A percentile compares a stretch with the other conserved stretches of the same genome.
Evolutionary conservation across 23 red algal species (phyloP).

Genomic region (Cyanidium caldarium): DNA sequence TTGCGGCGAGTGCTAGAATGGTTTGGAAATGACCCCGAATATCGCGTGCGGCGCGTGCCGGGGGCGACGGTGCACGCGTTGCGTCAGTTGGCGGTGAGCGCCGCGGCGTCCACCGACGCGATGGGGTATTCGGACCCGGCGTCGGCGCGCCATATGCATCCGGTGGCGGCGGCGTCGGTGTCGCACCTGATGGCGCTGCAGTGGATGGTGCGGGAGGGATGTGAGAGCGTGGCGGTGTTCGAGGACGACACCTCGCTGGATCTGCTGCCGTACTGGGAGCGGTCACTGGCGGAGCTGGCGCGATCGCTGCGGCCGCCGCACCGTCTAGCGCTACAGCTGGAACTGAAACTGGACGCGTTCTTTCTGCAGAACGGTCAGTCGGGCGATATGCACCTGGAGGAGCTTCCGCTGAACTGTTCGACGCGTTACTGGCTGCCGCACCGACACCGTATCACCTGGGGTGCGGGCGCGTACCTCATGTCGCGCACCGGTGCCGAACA

Average conservation of each 20-base stretch:
- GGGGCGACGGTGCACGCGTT: background rate
- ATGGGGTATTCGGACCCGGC: background rate
- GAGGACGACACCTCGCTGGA: slow-evolving; percentile 2
- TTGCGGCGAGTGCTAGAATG: background rate
- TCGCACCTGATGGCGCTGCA: background rate
- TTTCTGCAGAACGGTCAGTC: background rate
- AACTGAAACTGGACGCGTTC: background rate
- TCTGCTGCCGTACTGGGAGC: background rate
- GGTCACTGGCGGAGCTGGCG: background rate
- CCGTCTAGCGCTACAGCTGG: background rate
- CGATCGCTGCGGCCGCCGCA: background rate
- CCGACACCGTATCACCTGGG: slow-evolving; percentile 1
- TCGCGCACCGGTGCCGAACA: background rate
- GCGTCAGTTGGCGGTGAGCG: background rate
- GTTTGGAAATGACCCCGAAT: background rate
- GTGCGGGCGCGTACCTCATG: slow-evolving; percentile 4
- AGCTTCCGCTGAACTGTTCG: background rate
- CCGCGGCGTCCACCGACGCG: background rate
- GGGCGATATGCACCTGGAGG: background rate
- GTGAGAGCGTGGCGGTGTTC: background rate
- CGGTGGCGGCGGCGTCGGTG: background rate
- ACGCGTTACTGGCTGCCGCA: background rate
- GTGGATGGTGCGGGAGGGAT: background rate
- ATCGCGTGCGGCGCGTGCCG: background rate
- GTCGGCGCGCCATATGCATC: background rate